Evolutionary conservation across 1,284 basidiomycete genomes (phyloP).

Genomic region (Fomitiporia mediterranea): DNA sequence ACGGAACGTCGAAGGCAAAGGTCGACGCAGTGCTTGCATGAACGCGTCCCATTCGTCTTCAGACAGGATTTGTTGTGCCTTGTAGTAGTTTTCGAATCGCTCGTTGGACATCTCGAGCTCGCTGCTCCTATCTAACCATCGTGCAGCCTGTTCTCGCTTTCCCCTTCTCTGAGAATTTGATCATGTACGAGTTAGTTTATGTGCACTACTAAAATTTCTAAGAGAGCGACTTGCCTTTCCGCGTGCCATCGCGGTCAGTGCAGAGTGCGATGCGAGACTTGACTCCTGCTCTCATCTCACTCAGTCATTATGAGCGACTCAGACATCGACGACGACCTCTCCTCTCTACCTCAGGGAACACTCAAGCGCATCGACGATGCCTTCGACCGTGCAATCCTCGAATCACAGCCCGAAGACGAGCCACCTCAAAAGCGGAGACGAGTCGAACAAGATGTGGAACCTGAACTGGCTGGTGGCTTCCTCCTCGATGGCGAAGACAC

Average conservation of each 20-base stretch:
- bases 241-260: not conserved
- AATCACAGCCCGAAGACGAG: conserved; percentile 5
- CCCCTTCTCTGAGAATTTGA: conserved; percentile 11
- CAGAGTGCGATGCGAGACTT: too few species aligned
- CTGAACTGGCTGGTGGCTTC: conserved; percentile 10
- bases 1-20: conserved; percentile 92
- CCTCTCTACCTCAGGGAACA: conserved; percentile 3
- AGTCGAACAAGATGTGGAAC: not conserved
- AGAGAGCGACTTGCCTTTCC: conserved; percentile 1
- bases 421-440: conserved; percentile 15
- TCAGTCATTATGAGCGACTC: conserved; percentile 2
- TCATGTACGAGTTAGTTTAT: not conserved
- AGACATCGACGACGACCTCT: conserved; percentile 11
- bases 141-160: not conserved
- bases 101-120: conserved; percentile 67
- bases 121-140: conserved; percentile 32
- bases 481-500: conserved; percentile 1
- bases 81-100: conserved; percentile 75
- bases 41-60: conserved; percentile 80
- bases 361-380: conserved; percentile 14
- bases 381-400: conserved; percentile 15
- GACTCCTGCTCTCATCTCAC: not conserved
- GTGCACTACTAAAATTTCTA: not conserved
- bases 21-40: conserved; percentile 61
- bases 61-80: conserved; percentile 63